Base-by-base conservation (phyloP, 495 filamentous ascomycete genomes). In the Aspergillus affinis region DNA sequence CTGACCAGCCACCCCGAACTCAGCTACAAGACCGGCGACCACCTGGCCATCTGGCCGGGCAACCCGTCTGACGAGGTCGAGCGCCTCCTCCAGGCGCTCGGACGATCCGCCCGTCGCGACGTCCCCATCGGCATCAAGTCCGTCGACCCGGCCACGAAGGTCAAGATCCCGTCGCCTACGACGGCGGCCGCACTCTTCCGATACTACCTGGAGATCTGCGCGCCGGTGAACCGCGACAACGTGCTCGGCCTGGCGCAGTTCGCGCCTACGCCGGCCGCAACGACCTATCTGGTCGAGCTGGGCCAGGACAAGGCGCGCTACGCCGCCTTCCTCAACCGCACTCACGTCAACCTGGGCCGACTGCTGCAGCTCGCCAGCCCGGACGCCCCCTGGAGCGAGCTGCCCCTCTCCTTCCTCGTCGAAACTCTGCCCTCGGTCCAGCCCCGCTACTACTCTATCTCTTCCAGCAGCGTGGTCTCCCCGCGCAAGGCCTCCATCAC, bases 21-120 rank as follows among this genome's bases (percentile, higher is more conserved):
- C 72, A 77, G 78, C 3, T 93, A 92, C 66, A 80, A 80, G 54
- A 82, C 86, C 9, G 90, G 90, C 46, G 90, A 93, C 67, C 91
- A 93, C 63, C 81, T 92, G 10, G 88, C 88, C 4, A 79, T 92
- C 32, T 78, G 90, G 50, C 88, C 90, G 0, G 73, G 86, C 18
- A 92, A 92, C 63, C 82, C 86, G 0, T 75, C 81, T 54, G 78
- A 80, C 18, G 77, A 80, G 64, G 73, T 82, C 2, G 66, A 72
- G 10, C 67, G 69, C 12, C 67, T 81, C 8, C 65, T 79, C 12
- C 55, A 65, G 5, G 67, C 69, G 15, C 68, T 81, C n/a, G 75
- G 72, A 17, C 65, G 72, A n/a, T 54, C 60, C 6, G 56, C 65
- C 0, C 64, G 60, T 3, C 61, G 68, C 19, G 54, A 75, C 20